Percentiles rank a stretch among this genome's conserved stretches.
phyloP scores from a whole-genome alignment of 495 filamentous ascomycete species.

The Neurospora pannonica region DNA sequence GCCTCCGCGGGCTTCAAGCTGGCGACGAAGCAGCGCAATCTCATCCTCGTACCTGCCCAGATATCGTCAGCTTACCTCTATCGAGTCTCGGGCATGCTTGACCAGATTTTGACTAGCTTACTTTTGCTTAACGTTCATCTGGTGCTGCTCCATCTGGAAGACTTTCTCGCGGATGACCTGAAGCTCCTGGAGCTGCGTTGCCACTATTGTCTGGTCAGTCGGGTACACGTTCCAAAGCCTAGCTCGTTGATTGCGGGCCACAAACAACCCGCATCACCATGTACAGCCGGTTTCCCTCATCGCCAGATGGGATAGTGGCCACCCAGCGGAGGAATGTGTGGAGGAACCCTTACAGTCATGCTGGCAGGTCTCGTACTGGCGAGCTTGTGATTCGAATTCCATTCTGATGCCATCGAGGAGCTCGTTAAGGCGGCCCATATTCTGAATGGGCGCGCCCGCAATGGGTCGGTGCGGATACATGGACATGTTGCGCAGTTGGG shows the following conservation, averaged over 20 bases:
- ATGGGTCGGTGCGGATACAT: slow-evolving; percentile 95
- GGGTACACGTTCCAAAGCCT: background rate
- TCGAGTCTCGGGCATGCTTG: background rate
- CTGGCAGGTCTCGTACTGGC: slow-evolving; percentile 71
- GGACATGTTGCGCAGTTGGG: slow-evolving; percentile 34
- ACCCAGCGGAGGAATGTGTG: background rate
- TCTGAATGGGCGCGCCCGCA: slow-evolving; percentile 47
- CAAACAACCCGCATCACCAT: background rate
- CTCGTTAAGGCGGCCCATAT: slow-evolving; percentile 65
- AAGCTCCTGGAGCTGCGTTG: slow-evolving; percentile 82
- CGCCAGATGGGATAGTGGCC: background rate
- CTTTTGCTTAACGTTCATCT: slow-evolving; percentile 82
- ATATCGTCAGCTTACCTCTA: slow-evolving; percentile 1
- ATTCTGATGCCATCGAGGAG: slow-evolving; percentile 79
- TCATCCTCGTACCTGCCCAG: slow-evolving; percentile 80
- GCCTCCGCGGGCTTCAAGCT: slow-evolving; percentile 72
- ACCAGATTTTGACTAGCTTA: slow-evolving; percentile 32
- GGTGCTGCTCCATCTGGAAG: slow-evolving; percentile 78
- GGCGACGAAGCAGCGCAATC: slow-evolving; percentile 70
- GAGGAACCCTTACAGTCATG: slow-evolving; percentile 67
- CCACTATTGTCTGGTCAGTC: slow-evolving; percentile 44
- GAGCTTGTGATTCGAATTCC: slow-evolving; percentile 79
- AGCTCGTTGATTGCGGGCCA: background rate
- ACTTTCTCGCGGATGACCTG: slow-evolving; percentile 86
- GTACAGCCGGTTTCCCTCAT: background rate